Evolutionary conservation across 2,329 filamentous ascomycete species (phyloP).

Genomic region (Didymella arachidicola): DNA sequence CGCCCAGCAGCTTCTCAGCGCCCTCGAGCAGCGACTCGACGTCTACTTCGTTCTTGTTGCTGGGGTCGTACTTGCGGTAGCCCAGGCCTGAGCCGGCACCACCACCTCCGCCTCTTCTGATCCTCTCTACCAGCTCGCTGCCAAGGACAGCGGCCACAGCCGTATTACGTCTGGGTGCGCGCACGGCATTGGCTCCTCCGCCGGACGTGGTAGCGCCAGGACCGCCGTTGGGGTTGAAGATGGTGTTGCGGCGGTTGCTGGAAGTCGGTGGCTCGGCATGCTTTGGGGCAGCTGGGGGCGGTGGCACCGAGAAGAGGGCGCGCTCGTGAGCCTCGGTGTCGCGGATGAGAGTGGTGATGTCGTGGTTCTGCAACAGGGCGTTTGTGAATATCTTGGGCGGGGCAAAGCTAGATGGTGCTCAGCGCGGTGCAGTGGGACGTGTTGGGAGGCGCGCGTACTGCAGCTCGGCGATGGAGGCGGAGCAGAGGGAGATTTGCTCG

Average conservation of each 20-base stretch:
- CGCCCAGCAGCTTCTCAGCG: slow-evolving; percentile 86
- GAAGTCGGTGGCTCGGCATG: slow-evolving; percentile 54
- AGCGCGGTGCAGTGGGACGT: slow-evolving; percentile 6
- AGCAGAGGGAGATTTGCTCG: slow-evolving; percentile 60
- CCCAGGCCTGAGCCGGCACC: slow-evolving; percentile 61
- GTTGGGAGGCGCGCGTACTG: slow-evolving; percentile 43
- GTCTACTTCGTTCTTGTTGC: slow-evolving; percentile 75
- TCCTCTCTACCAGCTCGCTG: slow-evolving; percentile 82
- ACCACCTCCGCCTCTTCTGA: slow-evolving; percentile 66
- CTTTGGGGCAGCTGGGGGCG: slow-evolving; percentile 63
- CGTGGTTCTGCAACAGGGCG: slow-evolving; percentile 83
- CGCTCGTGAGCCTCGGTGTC: slow-evolving; percentile 95
- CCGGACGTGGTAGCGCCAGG: slow-evolving; percentile 43
- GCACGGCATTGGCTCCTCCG: slow-evolving; percentile 54
- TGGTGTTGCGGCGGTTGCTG: slow-evolving; percentile 58
- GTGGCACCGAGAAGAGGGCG: slow-evolving; percentile 90
- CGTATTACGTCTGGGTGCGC: slow-evolving; percentile 72
- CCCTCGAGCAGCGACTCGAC: slow-evolving; percentile 84
- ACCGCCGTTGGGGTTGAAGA: slow-evolving; percentile 52
- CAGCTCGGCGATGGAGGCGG: slow-evolving; percentile 58
- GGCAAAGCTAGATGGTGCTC: slow-evolving; percentile 71
- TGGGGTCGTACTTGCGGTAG: slow-evolving; percentile 52
- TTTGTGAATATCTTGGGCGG: slow-evolving; percentile 95
- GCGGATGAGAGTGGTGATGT: slow-evolving; percentile 93
- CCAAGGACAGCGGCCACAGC: slow-evolving; percentile 91